phyloP scores from a whole-genome alignment of 495 filamentous ascomycete genomes.

The Neurospora sublineolata region DNA sequence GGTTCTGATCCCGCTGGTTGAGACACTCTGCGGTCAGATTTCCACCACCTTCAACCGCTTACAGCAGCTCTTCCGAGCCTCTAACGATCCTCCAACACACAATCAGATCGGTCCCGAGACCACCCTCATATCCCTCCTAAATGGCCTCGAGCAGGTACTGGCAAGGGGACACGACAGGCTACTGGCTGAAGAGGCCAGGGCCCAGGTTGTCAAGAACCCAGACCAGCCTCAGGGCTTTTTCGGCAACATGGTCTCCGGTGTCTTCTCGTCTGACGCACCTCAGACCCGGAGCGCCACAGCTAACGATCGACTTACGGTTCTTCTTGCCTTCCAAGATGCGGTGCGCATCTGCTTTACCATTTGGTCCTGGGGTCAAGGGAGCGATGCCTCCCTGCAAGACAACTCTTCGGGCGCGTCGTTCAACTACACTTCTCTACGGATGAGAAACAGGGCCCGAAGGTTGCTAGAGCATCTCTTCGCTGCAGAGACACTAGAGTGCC shows the following conservation, averaged over 20 bases:
- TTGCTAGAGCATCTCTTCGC: constrained; percentile 88
- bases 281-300: constrained; percentile 66
- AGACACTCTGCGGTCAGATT: constrained; percentile 73
- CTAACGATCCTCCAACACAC: constrained; percentile 18
- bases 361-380: constrained; percentile 81
- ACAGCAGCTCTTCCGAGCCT: constrained; percentile 41
- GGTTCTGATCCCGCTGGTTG: constrained; percentile 77
- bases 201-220: constrained; percentile 56
- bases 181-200: constrained; percentile 59
- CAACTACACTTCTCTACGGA: constrained; percentile 73
- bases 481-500: constrained; percentile 86
- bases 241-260: constrained; percentile 90
- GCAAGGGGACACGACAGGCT: constrained; percentile 80
- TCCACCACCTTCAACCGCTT: constrained; percentile 54
- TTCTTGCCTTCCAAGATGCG: constrained; percentile 94
- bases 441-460: constrained; percentile 78
- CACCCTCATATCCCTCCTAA: constrained; percentile 65
- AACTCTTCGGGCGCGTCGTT: constrained; percentile 67
- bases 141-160: constrained; percentile 81
- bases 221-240: constrained; percentile 88
- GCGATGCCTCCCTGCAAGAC: constrained; percentile 47
- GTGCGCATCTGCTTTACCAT: constrained; percentile 83
- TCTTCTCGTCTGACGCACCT: constrained; percentile 68
- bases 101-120: constrained; percentile 44
- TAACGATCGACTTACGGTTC: constrained; percentile 86